Conservation (phyloP, 176 grass and related monocot species). For the Thalia dealbata region DNA sequence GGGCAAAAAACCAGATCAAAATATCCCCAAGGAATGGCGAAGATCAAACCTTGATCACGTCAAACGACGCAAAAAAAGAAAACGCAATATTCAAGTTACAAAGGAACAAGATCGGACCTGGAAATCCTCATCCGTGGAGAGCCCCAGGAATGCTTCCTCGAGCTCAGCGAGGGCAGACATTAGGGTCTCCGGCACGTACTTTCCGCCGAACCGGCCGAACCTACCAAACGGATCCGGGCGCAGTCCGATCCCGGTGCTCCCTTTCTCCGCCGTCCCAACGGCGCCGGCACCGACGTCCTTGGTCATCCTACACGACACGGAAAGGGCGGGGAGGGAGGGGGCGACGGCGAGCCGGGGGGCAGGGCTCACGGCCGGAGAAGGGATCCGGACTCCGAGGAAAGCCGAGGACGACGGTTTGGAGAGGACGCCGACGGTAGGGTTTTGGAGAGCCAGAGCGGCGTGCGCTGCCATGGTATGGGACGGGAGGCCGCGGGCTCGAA, state of each 20-base stretch:
- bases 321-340: conserved; percentile 23
- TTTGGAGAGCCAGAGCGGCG: conserved; percentile 19
- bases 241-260: not conserved
- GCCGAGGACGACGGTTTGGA: not conserved
- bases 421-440: conserved; percentile 24
- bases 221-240: conserved; percentile 62
- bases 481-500: not conserved
- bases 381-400: not conserved
- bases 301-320: conserved; percentile 27
- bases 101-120: conserved; percentile 38
- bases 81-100: not conserved
- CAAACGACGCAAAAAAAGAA: not conserved
- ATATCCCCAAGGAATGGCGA: not conserved
- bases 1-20: not conserved
- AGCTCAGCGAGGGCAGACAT: conserved; percentile 87
- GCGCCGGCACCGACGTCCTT: not conserved
- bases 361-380: not conserved
- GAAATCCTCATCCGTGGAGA: conserved; percentile 56
- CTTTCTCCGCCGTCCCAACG: conserved; percentile 2
- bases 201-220: conserved; percentile 85
- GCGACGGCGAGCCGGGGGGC: conserved; percentile 7
- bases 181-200: conserved; percentile 94
- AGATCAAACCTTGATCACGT: not conserved
- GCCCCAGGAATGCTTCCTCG: conserved; percentile 55
- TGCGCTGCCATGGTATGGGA: conserved; percentile 38